These are phyloP conservation scores for Coleophoma eucalyptorum DNA, from an alignment of 2,329 filamentous ascomycete genomes.

Conservation along the genomic window DNA sequence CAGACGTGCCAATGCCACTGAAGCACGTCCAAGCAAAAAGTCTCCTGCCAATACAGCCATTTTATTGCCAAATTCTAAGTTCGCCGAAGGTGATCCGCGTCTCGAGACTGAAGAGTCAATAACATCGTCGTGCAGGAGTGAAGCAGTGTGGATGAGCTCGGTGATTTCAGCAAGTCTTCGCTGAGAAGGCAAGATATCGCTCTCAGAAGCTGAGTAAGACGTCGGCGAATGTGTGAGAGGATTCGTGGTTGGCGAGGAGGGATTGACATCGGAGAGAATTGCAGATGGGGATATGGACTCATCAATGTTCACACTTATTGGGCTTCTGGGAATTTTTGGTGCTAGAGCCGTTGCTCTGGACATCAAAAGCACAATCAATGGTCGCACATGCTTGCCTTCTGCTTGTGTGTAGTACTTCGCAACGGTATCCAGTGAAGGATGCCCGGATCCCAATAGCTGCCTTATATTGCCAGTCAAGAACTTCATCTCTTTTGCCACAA, in stretches of 20 bases:
- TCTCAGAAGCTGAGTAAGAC: constrained; percentile 33
- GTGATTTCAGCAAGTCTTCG: constrained; percentile 92
- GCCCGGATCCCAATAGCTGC: constrained; percentile 87
- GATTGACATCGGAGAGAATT: constrained; percentile 79
- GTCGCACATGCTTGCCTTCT: constrained; percentile 94
- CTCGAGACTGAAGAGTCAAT: constrained; percentile 89
- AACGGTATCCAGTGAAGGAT: constrained; percentile 89
- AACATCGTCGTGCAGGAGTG: constrained; percentile 94
- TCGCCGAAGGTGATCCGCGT: constrained; percentile 81
- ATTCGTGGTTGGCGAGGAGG: constrained; percentile 48
- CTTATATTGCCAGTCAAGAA: constrained; percentile 91
- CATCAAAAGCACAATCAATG: constrained; percentile 94
- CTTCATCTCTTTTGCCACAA: constrained; percentile 95
- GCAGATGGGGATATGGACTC: constrained; percentile 53
- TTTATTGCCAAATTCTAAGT: constrained; percentile 96
- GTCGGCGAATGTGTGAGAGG: constrained; percentile 40
- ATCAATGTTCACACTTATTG: constrained; percentile 43
- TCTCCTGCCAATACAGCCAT: constrained; percentile 99
- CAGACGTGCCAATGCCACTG: constrained; percentile 85
- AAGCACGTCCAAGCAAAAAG: constrained; percentile 88
- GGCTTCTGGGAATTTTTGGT: constrained; percentile 53
- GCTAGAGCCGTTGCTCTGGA: constrained; percentile 83
- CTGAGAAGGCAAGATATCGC: constrained; percentile 87
- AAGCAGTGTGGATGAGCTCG: constrained; percentile 95
- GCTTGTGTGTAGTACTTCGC: constrained; percentile 98